Evolutionary conservation across 2,329 filamentous ascomycete genomes (phyloP), one percentile per base, ranked within the genome.

Genomic region (Nothophoma quercina): DNA sequence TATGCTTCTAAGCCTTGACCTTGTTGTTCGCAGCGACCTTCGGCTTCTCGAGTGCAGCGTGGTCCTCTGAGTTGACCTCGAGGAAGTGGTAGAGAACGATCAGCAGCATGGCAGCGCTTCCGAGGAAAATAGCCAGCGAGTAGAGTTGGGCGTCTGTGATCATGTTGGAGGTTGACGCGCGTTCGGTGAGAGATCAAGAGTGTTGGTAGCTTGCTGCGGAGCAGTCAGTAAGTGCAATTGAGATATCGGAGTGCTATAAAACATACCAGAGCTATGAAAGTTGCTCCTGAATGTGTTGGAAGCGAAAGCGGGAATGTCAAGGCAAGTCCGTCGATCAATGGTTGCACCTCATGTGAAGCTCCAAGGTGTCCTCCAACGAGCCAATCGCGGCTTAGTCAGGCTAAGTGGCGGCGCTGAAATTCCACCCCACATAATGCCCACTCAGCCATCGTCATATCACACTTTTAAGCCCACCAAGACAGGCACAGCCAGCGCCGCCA

Each of bases 11-110:
- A 19, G 43, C 50, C 63, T 68, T 74, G 7, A 58, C 62, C 55
- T 73, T 75, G 33, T 55, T 65, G 21, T n/a, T n/a, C n/a, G 60
- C 55, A 29, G 60, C 61, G 25, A 47, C 52, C 47, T 67, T 71
- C 21, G 64, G 57, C 51, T 72, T 71, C 53, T 67, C 59, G 15
- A 59, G 57, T 16, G 61, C 51, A 21, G 62, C 62, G 45, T 74
- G 66, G 52, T 88, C 83, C 61, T 83, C 81, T n/a, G 91, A 85
- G 72, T 99, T 98, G 79, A 96, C 85, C 75, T 98, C 93, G 68
- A 99, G 87, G 79, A 96, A 98, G 77, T 98, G 92, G 78, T 99
- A 98, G 22, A 96, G 78, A 23, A 99, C 87, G 62, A 98, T 97
- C 57, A 99, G 83, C 35, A 97, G 81, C 90, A 98, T 93, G 59